A percentile compares a stretch with the other conserved stretches of the same genome.
These are phyloP conservation scores for Xylaria acuta DNA, from an alignment of 495 filamentous ascomycete species.

Conservation along the genomic window DNA sequence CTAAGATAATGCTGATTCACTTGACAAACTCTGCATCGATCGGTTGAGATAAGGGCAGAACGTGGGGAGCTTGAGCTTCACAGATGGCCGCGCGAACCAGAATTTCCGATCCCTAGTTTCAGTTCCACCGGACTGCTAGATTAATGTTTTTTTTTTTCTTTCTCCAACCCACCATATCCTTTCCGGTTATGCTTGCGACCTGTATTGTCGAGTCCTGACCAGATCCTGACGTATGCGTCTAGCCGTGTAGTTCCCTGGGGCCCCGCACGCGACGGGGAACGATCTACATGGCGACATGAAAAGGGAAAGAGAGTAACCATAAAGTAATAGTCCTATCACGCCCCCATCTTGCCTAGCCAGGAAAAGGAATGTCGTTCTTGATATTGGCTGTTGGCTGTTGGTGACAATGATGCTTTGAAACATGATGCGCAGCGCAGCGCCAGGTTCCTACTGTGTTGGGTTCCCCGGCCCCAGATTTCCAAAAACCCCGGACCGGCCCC, in stretches of 20 bases:
- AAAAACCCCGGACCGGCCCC: conserved; percentile 4
- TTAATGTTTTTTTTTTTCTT: not conserved
- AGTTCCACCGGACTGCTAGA: too few relatives aligned
- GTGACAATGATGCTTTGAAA: conserved; percentile 10
- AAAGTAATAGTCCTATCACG: conserved; percentile 8
- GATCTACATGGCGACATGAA: conserved; percentile 10
- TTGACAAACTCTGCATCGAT: not conserved
- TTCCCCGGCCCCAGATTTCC: conserved; percentile 11
- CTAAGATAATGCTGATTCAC: not conserved
- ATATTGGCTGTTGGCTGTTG: not conserved
- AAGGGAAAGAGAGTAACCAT: conserved; percentile 15
- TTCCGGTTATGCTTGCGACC: conserved; percentile 9
- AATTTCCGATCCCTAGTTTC: not conserved
- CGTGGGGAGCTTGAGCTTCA: not conserved
- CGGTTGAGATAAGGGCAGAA: not conserved
- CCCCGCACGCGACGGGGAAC: conserved; percentile 3
- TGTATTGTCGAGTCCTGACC: not conserved
- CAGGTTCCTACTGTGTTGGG: not conserved
- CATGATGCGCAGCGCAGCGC: not conserved
- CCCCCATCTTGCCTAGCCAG: conserved; percentile 6
- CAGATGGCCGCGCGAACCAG: not conserved
- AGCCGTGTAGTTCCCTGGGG: not conserved
- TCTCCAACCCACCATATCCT: not conserved
- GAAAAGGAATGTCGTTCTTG: conserved; percentile 10
- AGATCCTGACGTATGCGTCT: conserved; percentile 4